A percentile compares a stretch with the other conserved stretches of the same genome.
phyloP scores from a whole-genome alignment of 192 early-diverging fungal species.

The Umbelopsis ramanniana region DNA sequence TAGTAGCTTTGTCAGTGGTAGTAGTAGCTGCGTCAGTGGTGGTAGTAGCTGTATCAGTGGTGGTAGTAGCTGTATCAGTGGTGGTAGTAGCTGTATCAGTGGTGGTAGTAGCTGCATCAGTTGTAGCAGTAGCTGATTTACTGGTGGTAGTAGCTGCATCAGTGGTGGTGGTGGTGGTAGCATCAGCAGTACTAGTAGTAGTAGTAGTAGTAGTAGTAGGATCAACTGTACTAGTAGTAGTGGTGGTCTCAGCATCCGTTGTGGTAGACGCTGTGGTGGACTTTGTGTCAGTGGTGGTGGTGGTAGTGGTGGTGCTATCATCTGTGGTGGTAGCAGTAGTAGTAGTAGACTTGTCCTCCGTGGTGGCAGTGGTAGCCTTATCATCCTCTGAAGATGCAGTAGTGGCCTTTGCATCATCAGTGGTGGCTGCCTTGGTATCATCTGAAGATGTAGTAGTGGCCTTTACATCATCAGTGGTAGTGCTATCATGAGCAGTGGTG shows the following conservation, averaged over 20 bases:
- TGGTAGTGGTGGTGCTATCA: background rate
- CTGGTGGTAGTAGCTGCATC: slow-evolving; percentile 1
- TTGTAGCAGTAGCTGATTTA: background rate
- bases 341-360: background rate
- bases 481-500: background rate
- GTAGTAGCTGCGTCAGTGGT: background rate
- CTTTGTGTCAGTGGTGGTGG: background rate
- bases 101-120: slow-evolving; percentile 5
- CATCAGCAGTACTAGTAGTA: background rate
- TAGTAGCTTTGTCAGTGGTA: background rate
- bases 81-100: slow-evolving; percentile 1
- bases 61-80: background rate
- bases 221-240: background rate
- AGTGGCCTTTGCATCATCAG: background rate
- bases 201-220: background rate
- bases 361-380: slow-evolving; percentile 3
- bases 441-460: slow-evolving; percentile 1
- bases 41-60: background rate
- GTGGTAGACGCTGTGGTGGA: background rate
- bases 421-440: background rate
- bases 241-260: background rate
- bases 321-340: slow-evolving; percentile 1
- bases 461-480: background rate
- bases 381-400: background rate
- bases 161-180: background rate